Evolutionary conservation across 805 yeast genomes (phyloP), one percentile per base, ranked within the genome.

Genomic region (Pichia californica): DNA sequence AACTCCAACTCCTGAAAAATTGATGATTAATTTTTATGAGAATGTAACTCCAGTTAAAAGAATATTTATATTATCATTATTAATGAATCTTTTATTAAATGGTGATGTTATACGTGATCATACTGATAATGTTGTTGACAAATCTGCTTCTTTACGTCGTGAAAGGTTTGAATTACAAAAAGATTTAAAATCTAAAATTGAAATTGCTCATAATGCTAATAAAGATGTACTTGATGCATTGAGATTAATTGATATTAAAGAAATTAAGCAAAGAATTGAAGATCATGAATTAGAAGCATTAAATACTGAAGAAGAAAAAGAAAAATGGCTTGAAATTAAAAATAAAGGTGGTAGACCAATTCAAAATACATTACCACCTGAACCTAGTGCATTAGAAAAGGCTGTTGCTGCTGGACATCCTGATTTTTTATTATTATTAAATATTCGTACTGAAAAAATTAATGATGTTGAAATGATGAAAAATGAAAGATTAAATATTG

Each of bases 41-140:
- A 63, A 68, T 11, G 56, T 88, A 31, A 63, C 76, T 2, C 52
- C 78, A 4, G 73, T 71, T 21, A 70, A 77, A 44, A 77, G 84
- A 54, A 29, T 44, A 20, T 44, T 44, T 23, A 36, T 40, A 1
- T 62, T 93, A 37, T 73, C 76, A 46, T 76, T 88, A 16, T 58
- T 93, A 26, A 76, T 81, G 49, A 77, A 81, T 25, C 59, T 89
- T 10, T 63, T 86, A 19, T 70, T 77, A 21, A 75, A 74, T 35
- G 77, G 89, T 5, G 63, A 72, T 2, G 55, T 71, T 1, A 77
- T 88, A 23, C 71, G 95, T 52, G 63, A 66, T 5, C 72, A 77
- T 53, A 74, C 87, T 47, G 96, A 87, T 44, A 68, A 71, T 46
- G 77, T 84, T 47, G 68, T 83, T 61, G 93, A 83, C 20, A 76